Evolutionary conservation across 352 stramenopile genomes (phyloP), one percentile per base, ranked within the genome.

Genomic region (Pilasporangium apinafurcum): DNA sequence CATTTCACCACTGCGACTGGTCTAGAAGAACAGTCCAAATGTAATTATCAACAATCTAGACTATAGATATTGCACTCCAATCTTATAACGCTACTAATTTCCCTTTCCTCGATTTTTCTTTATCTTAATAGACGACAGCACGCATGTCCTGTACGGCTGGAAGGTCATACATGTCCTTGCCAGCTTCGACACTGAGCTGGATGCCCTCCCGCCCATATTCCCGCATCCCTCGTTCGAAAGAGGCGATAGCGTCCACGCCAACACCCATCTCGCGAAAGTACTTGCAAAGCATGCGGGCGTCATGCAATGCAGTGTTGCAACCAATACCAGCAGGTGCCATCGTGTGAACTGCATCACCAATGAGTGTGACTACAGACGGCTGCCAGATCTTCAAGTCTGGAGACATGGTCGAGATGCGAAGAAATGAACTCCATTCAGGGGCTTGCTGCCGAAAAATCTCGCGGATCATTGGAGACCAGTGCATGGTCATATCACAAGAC

Each of bases 331-430:
- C 69, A 0, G 73, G 73, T 5, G 64, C 52, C 69, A 86, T 83
- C 4, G 73, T 78, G 53, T 86, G 73, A 22, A 80, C 60, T 1
- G 73, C 68, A 33, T 86, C 73, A 8, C 73, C 73, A 4, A 86
- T 42, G 7, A 86, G 48, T 13, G 73, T 86, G 8, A 86, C 65
- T 0, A 34, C 48, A 0, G 59, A 69, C 6, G 73, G 55, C 17
- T 63, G 18, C 73, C 73, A 86, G 28, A 44, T 38, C 12, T 44
- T 44, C 34, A 86, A 56, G 1, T 81, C 54, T 0, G 73, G 73
- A 1, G 64, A 59, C 53, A 72, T 82, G 18, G 67, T 81, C n/a
- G 69, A 83, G 36, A 86, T 69, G 21, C 62, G 65, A 24, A 82
- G 62, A 52, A 83, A 80, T 10, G 71, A 81, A 43, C 61, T 68